Conservation (phyloP, 1,284 basidiomycete genomes). For the Cystobasidium sp. region DNA sequence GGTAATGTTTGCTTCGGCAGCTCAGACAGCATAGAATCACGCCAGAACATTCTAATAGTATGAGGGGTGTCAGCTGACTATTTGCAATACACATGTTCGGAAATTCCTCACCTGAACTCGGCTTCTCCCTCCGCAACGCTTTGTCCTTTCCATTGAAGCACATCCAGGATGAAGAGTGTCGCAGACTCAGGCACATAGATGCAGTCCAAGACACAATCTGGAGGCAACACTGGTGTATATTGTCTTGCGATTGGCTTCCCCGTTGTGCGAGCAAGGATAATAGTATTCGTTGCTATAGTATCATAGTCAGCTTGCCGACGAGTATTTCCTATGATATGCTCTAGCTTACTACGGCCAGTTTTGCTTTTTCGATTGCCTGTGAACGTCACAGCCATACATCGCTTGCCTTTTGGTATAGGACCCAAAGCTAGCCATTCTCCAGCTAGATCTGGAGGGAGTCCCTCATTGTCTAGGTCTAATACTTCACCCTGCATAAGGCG, state of each 20-base stretch:
- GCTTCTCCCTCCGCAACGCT: constrained; percentile 35
- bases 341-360: background rate
- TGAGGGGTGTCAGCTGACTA: background rate
- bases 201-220: constrained; percentile 49
- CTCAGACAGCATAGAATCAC: constrained; percentile 33
- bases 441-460: constrained; percentile 45
- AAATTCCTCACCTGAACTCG: constrained; percentile 16
- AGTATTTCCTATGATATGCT: too few relatives aligned
- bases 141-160: constrained; percentile 36
- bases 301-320: background rate
- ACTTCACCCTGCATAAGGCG: constrained; percentile 48
- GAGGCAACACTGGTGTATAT: constrained; percentile 41
- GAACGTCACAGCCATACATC: constrained; percentile 43
- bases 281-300: constrained; percentile 22
- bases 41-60: constrained; percentile 40
- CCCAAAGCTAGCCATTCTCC: constrained; percentile 45
- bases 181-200: constrained; percentile 32
- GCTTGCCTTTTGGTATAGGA: constrained; percentile 49
- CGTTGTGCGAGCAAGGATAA: constrained; percentile 31
- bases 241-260: constrained; percentile 45
- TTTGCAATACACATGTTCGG: background rate
- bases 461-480: constrained; percentile 46
- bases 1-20: constrained; percentile 14
- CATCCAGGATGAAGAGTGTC: constrained; percentile 14
- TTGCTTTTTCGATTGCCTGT: constrained; percentile 24